Percentiles rank a stretch among this genome's conserved stretches.
These are phyloP conservation scores for Jacaranda mimosifolia DNA, from an alignment of 257 asterid genomes.

Conservation along the genomic window DNA sequence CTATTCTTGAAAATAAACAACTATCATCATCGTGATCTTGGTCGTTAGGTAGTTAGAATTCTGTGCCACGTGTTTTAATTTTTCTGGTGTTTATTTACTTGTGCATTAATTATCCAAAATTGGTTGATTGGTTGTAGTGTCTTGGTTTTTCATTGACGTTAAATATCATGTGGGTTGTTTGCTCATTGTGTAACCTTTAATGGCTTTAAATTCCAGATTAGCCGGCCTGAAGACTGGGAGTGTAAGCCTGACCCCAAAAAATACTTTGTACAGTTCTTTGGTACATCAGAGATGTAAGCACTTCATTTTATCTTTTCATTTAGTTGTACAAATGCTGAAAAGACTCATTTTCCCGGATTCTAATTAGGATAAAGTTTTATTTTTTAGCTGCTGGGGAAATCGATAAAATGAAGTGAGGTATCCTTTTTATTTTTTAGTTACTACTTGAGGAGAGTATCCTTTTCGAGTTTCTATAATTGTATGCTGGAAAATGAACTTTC, in stretches of 20 bases:
- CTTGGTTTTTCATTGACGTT: background rate
- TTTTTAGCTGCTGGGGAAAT: background rate
- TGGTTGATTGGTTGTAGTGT: slow-evolving; percentile 13
- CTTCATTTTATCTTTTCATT: slow-evolving; percentile 13
- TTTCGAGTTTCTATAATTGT: slow-evolving; percentile 4
- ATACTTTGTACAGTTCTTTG: slow-evolving; percentile 84
- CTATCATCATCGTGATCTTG: slow-evolving; percentile 29
- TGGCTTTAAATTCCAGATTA: slow-evolving; percentile 58
- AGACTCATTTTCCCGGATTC: slow-evolving; percentile 3
- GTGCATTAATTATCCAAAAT: slow-evolving; percentile 3
- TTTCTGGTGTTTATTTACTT: background rate
- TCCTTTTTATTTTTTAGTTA: background rate
- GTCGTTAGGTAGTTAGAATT: slow-evolving; percentile 23
- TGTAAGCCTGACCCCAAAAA: slow-evolving; percentile 75
- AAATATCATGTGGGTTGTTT: slow-evolving; percentile 18
- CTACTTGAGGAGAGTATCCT: background rate
- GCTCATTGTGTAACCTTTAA: slow-evolving; percentile 28
- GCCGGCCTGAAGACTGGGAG: slow-evolving; percentile 83
- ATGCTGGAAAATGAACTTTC: background rate
- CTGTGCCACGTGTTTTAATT: slow-evolving; percentile 19
- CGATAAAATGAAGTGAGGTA: background rate
- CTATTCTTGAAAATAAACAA: background rate
- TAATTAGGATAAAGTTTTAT: background rate
- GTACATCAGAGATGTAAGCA: slow-evolving; percentile 88
- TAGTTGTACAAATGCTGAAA: slow-evolving; percentile 28